These are phyloP conservation scores for bread wheat (Triticum aestivum) DNA, from an alignment of 176 grass and related monocot genomes.

Conservation along the genomic window IWGSC_CS_RefSeq_v2.1 NC_057814.1:254193185-254193684, in stretches of 20 bases:
- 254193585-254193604: not conserved
- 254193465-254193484: too few species aligned
- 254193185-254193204: conserved; percentile 67
- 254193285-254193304: not conserved
- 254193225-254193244: conserved; percentile 38
- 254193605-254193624: not conserved
- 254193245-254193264: too few species aligned
- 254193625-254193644: not conserved
- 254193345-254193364: conserved; percentile 87
- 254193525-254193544: conserved; percentile 85
- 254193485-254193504: not conserved
- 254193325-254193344: conserved; percentile 47
- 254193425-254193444: not conserved
- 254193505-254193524: conserved; percentile 91
- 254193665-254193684: conserved; percentile 78
- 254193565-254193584: not conserved
- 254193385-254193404: conserved; percentile 70
- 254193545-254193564: conserved; percentile 95
- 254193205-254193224: conserved; percentile 88
- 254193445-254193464: not conserved
- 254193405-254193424: conserved; percentile 90
- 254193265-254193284: too few species aligned
- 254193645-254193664: conserved; percentile 31
- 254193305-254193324: not conserved
- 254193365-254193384: conserved; percentile 93